A percentile compares a stretch with the other conserved stretches of the same genome.
phyloP scores from a whole-genome alignment of 805 yeast genomes.

The Priceomyces medius region DNA sequence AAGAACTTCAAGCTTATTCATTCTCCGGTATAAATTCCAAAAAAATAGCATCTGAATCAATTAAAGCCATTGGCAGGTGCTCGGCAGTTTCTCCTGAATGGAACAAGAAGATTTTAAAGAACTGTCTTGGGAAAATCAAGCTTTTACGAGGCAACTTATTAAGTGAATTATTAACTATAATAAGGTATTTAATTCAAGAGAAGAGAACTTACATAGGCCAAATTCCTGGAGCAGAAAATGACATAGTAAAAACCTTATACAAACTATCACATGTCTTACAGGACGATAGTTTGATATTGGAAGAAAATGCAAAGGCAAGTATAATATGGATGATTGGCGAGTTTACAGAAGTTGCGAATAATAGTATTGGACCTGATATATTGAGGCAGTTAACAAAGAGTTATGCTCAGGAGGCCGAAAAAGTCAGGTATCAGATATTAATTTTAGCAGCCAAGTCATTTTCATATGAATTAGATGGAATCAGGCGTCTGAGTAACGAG shows the following conservation, averaged over 20 bases:
- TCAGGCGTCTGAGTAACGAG: slow-evolving; percentile 22
- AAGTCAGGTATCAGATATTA: slow-evolving; percentile 69
- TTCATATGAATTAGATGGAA: slow-evolving; percentile 51
- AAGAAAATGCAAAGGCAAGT: slow-evolving; percentile 66
- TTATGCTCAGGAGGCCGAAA: slow-evolving; percentile 54
- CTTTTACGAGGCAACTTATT: slow-evolving; percentile 35
- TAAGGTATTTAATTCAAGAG: slow-evolving; percentile 69
- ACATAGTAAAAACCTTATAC: slow-evolving; percentile 54
- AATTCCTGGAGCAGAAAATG: slow-evolving; percentile 18
- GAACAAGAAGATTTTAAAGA: slow-evolving; percentile 54
- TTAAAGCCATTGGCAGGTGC: slow-evolving; percentile 62
- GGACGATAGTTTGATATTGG: slow-evolving; percentile 21
- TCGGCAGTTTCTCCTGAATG: slow-evolving; percentile 50
- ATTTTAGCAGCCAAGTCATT: slow-evolving; percentile 71
- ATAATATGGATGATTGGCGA: slow-evolving; percentile 93
- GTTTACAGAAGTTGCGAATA: slow-evolving; percentile 43
- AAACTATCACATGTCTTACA: slow-evolving; percentile 39
- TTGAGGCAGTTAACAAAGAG: slow-evolving; percentile 54
- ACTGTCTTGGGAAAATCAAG: slow-evolving; percentile 58
- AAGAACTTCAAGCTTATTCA: slow-evolving; percentile 61
- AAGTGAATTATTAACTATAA: slow-evolving; percentile 68
- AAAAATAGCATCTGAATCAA: slow-evolving; percentile 42
- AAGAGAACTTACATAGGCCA: slow-evolving; percentile 25
- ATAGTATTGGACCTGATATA: slow-evolving; percentile 68
- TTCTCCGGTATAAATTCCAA: slow-evolving; percentile 12